A percentile compares a stretch with the other conserved stretches of the same genome.
phyloP scores from a whole-genome alignment of 2,329 filamentous ascomycete species.

The Helotiales sp. region DNA sequence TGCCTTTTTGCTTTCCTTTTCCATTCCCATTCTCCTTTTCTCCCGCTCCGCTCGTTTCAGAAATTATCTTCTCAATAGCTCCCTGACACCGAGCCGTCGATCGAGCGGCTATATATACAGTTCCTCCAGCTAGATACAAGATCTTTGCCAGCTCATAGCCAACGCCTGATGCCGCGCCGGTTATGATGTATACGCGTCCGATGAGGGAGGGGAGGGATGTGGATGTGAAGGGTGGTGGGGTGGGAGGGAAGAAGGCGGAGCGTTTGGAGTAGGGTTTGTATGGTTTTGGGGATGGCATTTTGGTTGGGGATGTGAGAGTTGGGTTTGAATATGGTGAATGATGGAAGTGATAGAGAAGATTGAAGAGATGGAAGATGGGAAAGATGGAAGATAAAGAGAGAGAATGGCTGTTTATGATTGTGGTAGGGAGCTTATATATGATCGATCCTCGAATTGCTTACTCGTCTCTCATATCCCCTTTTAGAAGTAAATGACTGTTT shows the following conservation, averaged over 20 bases:
- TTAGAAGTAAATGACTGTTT: neutral
- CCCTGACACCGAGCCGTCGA: constrained; percentile 40
- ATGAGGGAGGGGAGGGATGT: constrained; percentile 40
- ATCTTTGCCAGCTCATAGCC: constrained; percentile 50
- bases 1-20: constrained; percentile 22
- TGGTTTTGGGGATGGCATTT: neutral
- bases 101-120: constrained; percentile 51
- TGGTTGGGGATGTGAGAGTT: neutral
- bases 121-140: constrained; percentile 49
- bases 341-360: neutral
- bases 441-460: neutral
- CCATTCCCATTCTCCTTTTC: too few relatives aligned
- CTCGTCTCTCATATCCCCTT: neutral
- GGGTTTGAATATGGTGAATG: neutral
- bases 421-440: neutral
- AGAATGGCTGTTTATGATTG: neutral
- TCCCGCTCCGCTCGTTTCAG: too few relatives aligned
- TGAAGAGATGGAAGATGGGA: neutral
- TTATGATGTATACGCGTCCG: constrained; percentile 46
- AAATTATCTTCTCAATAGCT: constrained; percentile 43
- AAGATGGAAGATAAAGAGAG: neutral
- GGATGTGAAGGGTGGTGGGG: constrained; percentile 44
- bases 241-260: constrained; percentile 35
- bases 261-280: constrained; percentile 6
- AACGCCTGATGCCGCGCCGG: constrained; percentile 38